Conservation (phyloP, 345 rosid species). For the Brassica carinata region DNA sequence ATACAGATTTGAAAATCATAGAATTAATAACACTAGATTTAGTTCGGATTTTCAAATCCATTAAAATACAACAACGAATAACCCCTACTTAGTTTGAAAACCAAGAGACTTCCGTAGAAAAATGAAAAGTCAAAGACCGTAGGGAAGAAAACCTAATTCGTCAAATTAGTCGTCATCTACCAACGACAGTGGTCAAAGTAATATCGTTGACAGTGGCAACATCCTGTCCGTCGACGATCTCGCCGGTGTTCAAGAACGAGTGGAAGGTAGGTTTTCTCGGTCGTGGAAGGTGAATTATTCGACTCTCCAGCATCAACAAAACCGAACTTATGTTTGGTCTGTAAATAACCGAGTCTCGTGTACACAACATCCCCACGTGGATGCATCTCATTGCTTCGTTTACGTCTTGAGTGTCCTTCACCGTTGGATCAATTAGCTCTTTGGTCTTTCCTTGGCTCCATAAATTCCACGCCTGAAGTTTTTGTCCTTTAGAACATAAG, state of each 20-base stretch:
- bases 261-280: conserved; percentile 51
- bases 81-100: no score
- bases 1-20: no score
- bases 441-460: conserved; percentile 51
- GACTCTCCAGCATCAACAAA: conserved; percentile 47
- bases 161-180: conserved; percentile 39
- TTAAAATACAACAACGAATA: no score
- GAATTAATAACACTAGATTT: no score
- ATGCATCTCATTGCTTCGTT: conserved; percentile 50
- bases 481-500: neutral
- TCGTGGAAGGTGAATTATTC: conserved; percentile 33
- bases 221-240: conserved; percentile 48
- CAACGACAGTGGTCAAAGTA: conserved; percentile 53
- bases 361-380: conserved; percentile 37
- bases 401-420: conserved; percentile 21
- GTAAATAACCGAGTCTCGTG: conserved; percentile 42
- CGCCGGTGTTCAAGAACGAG: conserved; percentile 39
- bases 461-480: conserved; percentile 52
- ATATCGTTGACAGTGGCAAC: conserved; percentile 54
- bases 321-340: conserved; percentile 53
- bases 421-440: conserved; percentile 53
- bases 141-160: no score
- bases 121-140: no score
- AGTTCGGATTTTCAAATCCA: no score
- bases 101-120: no score